Conservation (phyloP, 106 monocot species). For the Apostasia shenzhenica region DNA sequence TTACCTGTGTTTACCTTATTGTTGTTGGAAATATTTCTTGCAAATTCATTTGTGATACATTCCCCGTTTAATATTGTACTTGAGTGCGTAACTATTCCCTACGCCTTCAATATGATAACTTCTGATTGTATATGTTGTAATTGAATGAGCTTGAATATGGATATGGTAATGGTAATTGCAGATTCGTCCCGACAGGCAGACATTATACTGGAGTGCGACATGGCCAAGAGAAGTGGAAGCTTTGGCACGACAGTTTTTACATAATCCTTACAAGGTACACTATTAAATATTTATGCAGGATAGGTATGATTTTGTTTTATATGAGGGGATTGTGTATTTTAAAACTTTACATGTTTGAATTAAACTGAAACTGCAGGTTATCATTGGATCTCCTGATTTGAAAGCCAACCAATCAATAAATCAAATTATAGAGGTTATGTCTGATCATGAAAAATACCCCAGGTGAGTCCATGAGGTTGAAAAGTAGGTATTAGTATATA, state of each 20-base stretch:
- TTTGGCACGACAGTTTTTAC: slow-evolving; percentile 78
- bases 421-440: slow-evolving; percentile 85
- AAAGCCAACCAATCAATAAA: slow-evolving; percentile 96
- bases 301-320: neutral
- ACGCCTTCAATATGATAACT: no score
- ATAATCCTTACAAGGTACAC: slow-evolving; percentile 85
- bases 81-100: no score
- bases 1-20: no score
- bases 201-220: slow-evolving; percentile 98
- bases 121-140: no score
- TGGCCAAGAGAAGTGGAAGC: slow-evolving; percentile 95
- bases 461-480: slow-evolving; percentile 30
- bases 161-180: slow-evolving; percentile 19
- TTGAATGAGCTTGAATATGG: neutral
- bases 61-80: no score
- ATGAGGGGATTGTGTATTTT: neutral
- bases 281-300: slow-evolving; percentile 1
- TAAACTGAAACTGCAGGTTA: slow-evolving; percentile 39
- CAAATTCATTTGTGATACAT: no score
- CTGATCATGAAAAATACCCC: slow-evolving; percentile 85
- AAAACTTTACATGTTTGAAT: slow-evolving; percentile 3
- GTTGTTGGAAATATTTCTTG: no score
- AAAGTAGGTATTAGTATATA: neutral
- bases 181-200: slow-evolving; percentile 98
- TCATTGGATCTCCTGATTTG: slow-evolving; percentile 81